Base-by-base conservation (phyloP, 495 filamentous ascomycete genomes). In the Aspergillus nanangensis region DNA sequence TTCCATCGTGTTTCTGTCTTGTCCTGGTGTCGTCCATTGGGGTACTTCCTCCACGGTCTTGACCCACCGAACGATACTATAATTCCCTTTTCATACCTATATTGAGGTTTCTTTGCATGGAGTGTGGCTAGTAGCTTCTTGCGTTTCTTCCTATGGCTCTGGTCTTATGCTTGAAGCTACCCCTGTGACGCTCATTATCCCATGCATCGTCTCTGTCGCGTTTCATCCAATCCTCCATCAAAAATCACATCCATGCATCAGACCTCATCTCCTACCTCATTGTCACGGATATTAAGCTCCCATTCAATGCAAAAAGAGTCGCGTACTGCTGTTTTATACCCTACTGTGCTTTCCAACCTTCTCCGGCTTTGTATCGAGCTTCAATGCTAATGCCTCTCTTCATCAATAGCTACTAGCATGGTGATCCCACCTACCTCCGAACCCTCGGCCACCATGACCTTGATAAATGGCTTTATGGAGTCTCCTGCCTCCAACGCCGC, bases 361-460 rank as follows among this genome's bases (percentile, higher is more conserved):
- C 48, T 21, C 38, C 51, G 35, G 31, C 34, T 43, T 52, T 39
- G 27, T 53, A 43, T 60, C 44, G 60, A 63, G 62, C 61, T 61
- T 60, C 71, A 74, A 75, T 71, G 71, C 71, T 75, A 57, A 75
- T 63, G 44, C 61, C 56, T 59, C 56, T 53, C 59, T 52, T 58
- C 50, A 41, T 53, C 55, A 29, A 62, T 57, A 75, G 69, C 68
- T 61, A 66, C 63, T 69, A 71, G 71, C 71, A 72, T 72, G 71
- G 69, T 73, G 71, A 71, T 71, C 71, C 71, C 71, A 67, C 67
- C 71, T 61, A 58, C 61, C 56, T 63, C 64, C 56, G 64, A 70
- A 62, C 58, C 61, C 52, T 58, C 62, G 54, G 57, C 67, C 46
- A 56, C 65, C 47, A 61, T 67, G 35, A 60, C 58, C 39, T 56